Percentiles rank a stretch among this genome's conserved stretches.
phyloP scores from a whole-genome alignment of 23 red algal genomes.

The Porphyridium purpureum region DNA sequence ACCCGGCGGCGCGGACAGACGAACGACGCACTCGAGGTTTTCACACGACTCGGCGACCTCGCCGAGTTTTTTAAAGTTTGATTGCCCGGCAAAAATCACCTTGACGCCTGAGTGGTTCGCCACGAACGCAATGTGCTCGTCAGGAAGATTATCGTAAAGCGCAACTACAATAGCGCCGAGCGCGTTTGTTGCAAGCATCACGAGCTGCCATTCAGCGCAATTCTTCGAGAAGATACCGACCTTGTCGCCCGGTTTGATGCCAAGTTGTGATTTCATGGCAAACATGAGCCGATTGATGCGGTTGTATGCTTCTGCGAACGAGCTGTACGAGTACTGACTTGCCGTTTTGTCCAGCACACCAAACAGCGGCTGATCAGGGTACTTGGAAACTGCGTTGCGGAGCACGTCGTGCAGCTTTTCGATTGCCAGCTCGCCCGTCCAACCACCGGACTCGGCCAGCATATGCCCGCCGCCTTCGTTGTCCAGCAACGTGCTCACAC shows the following conservation, averaged over 20 bases:
- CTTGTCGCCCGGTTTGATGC: neutral
- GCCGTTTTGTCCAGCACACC: too few relatives aligned
- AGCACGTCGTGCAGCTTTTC: too few relatives aligned
- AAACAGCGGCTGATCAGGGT: too few relatives aligned
- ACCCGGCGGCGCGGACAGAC: neutral
- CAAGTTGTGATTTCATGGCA: too few relatives aligned
- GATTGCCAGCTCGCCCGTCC: too few relatives aligned
- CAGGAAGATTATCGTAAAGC: conserved; percentile 16
- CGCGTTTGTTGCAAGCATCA: conserved; percentile 7
- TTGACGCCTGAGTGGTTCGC: conserved; percentile 18
- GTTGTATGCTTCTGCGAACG: too few relatives aligned
- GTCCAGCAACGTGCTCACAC: too few relatives aligned
- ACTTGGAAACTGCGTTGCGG: too few relatives aligned
- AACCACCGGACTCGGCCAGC: too few relatives aligned
- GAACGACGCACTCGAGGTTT: neutral
- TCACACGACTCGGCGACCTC: neutral
- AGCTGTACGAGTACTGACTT: too few relatives aligned
- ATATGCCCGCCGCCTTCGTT: too few relatives aligned
- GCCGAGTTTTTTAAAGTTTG: neutral
- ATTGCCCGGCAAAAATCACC: conserved; percentile 8
- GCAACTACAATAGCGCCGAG: conserved; percentile 18
- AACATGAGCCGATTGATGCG: too few relatives aligned
- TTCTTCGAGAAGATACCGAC: conserved; percentile 25
- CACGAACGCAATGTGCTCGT: conserved; percentile 5
- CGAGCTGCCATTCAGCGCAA: conserved; percentile 11